Evolutionary conservation across 2,329 filamentous ascomycete species (phyloP).

Genomic region (Arthrobotrys sphaeroides): DNA sequence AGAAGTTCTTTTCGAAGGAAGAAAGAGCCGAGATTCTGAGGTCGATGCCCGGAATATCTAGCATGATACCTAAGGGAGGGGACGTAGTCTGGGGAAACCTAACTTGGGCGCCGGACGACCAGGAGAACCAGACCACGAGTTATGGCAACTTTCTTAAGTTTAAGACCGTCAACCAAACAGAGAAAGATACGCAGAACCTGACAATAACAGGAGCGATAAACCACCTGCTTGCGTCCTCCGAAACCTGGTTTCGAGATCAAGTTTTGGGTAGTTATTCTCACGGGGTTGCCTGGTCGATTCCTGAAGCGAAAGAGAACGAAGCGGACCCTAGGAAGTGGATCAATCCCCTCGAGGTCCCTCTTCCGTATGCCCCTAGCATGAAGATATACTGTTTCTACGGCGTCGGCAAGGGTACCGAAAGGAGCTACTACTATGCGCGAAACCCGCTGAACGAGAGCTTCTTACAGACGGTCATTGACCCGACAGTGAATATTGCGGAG

Average conservation of each 20-base stretch:
- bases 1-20: conserved; percentile 90
- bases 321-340: conserved; percentile 85
- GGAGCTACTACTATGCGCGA: conserved; percentile 82
- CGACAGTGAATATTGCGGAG: conserved; percentile 63
- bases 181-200: conserved; percentile 73
- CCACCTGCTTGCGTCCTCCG: conserved; percentile 80
- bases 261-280: conserved; percentile 82
- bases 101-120: conserved; percentile 80
- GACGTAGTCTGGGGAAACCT: conserved; percentile 86
- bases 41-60: conserved; percentile 82
- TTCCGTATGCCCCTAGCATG: conserved; percentile 85
- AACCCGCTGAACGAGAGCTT: conserved; percentile 42
- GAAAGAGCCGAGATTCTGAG: conserved; percentile 94
- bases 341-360: conserved; percentile 87
- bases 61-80: conserved; percentile 94
- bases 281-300: conserved; percentile 72
- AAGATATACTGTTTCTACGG: conserved; percentile 98
- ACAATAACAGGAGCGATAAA: conserved; percentile 80
- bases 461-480: conserved; percentile 65
- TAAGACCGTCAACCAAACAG: conserved; percentile 71
- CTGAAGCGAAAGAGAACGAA: conserved; percentile 69
- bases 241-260: conserved; percentile 84
- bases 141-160: conserved; percentile 90
- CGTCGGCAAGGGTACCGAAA: conserved; percentile 85
- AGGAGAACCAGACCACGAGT: conserved; percentile 74